phyloP scores from a whole-genome alignment of 2,329 filamentous ascomycete genomes.

The Aspergillus alliaceus region DNA sequence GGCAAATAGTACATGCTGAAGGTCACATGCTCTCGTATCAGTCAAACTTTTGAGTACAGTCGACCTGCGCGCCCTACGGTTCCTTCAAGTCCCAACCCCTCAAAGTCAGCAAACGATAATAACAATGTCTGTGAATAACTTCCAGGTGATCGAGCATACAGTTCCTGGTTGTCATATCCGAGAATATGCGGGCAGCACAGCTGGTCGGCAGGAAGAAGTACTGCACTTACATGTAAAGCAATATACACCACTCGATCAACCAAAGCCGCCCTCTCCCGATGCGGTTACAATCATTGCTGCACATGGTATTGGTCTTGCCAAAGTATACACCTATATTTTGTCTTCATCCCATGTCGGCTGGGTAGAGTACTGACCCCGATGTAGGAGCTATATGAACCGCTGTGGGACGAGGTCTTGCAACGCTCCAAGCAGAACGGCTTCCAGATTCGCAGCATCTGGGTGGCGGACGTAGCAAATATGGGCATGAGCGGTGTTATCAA shows the following conservation, averaged over 20 bases:
- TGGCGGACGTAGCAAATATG: conserved; percentile 13
- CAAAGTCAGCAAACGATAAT: too few relatives aligned
- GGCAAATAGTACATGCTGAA: too few relatives aligned
- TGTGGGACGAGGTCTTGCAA: conserved; percentile 5
- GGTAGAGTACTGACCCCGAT: too few relatives aligned
- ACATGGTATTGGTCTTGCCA: conserved; percentile 10
- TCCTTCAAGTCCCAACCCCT: too few relatives aligned
- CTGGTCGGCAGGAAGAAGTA: conserved; percentile 1
- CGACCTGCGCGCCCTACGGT: too few relatives aligned
- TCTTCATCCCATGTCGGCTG: too few relatives aligned
- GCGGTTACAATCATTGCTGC: conserved; percentile 11
- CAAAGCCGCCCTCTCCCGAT: not conserved
- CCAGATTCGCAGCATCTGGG: conserved; percentile 7
- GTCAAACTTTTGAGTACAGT: too few relatives aligned
- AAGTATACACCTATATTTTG: too few relatives aligned
- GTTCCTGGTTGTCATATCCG: not conserved
- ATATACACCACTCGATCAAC: conserved; percentile 5
- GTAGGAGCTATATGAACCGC: too few relatives aligned
- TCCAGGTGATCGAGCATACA: not conserved
- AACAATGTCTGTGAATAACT: not conserved
- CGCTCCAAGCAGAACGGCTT: not conserved
- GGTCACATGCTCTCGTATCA: too few relatives aligned
- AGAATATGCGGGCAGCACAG: conserved; percentile 5
- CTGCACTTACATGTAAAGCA: conserved; percentile 10
- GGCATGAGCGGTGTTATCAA: conserved; percentile 9